These are phyloP conservation scores for Ilyonectria destructans DNA, from an alignment of 2,329 filamentous ascomycete species.

Conservation along the genomic window DNA sequence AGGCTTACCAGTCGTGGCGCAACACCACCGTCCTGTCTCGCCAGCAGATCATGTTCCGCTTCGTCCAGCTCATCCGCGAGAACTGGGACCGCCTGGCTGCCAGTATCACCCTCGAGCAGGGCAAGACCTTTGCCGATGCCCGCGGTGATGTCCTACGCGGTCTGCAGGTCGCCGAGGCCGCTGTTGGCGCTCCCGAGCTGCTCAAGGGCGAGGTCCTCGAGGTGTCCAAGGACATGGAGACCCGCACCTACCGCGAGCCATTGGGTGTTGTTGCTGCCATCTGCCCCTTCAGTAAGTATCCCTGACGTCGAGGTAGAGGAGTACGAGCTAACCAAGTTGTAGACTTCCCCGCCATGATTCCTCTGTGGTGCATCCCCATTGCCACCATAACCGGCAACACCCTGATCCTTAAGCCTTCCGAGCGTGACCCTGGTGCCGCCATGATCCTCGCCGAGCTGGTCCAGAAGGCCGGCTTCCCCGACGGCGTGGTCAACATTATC, in stretches of 20 bases:
- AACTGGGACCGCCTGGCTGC: conserved; percentile 90
- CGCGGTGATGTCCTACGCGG: conserved; percentile 87
- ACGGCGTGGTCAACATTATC: conserved; percentile 87
- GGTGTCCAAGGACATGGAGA: conserved; percentile 93
- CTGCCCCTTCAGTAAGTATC: conserved; percentile 84
- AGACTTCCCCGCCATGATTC: conserved; percentile 95
- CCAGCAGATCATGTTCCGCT: conserved; percentile 92
- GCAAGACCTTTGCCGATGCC: conserved; percentile 89
- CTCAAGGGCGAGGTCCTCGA: conserved; percentile 88
- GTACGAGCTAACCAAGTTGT: conserved; percentile 29
- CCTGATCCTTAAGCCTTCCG: conserved; percentile 87
- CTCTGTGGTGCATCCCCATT: conserved; percentile 91
- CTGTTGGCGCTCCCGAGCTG: conserved; percentile 85
- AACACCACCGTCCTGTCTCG: conserved; percentile 80
- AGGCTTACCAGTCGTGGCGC: conserved; percentile 83
- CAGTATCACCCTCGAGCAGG: conserved; percentile 90
- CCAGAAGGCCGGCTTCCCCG: conserved; percentile 85
- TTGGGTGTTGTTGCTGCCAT: conserved; percentile 87
- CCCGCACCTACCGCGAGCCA: conserved; percentile 85
- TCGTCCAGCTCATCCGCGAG: conserved; percentile 83
- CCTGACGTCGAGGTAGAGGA: background rate
- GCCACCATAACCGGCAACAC: conserved; percentile 90
- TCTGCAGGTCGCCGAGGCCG: conserved; percentile 88
- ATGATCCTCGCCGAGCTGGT: conserved; percentile 90
- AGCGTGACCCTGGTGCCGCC: conserved; percentile 86